Evolutionary conservation across 352 stramenopile genomes (phyloP).

Genomic region (Aphanomyces astaci): DNA sequence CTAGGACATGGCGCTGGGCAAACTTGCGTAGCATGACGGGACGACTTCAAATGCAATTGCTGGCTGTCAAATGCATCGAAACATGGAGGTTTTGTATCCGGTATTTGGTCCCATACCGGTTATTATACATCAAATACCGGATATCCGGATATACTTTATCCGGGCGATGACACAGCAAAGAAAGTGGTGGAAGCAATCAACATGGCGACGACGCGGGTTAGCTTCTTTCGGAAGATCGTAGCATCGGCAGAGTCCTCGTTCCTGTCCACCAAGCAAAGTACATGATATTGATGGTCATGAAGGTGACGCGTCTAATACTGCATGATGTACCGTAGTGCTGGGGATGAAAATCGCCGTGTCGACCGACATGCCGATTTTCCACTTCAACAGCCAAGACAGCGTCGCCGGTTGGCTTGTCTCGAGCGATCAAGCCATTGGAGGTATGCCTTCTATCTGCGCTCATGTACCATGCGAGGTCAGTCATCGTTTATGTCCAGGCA

Average conservation of each 20-base stretch:
- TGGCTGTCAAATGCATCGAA: constrained; percentile 3
- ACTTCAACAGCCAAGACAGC: constrained; percentile 50
- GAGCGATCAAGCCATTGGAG: constrained; percentile 73
- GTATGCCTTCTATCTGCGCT: constrained; percentile 20
- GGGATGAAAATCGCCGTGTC: constrained; percentile 67
- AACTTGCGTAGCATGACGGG: constrained; percentile 19
- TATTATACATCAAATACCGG: not conserved
- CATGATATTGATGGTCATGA: not conserved
- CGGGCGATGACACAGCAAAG: not conserved
- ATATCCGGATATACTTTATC: not conserved
- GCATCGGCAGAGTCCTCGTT: constrained; percentile 68
- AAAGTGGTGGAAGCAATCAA: not conserved
- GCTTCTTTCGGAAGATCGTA: constrained; percentile 57
- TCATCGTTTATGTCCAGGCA: no score
- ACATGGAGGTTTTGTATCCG: not conserved
- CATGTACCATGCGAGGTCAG: no score
- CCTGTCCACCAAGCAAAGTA: constrained; percentile 78
- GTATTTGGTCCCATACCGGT: not conserved
- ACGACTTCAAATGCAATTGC: constrained; percentile 21
- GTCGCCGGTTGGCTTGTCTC: constrained; percentile 58
- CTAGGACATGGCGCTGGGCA: not conserved
- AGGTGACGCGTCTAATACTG: not conserved
- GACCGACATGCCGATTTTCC: constrained; percentile 66
- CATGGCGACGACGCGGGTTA: constrained; percentile 33
- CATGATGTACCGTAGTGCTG: constrained; percentile 14